phyloP scores from a whole-genome alignment of 306 rosid species.

The Vicia sativa region DNA sequence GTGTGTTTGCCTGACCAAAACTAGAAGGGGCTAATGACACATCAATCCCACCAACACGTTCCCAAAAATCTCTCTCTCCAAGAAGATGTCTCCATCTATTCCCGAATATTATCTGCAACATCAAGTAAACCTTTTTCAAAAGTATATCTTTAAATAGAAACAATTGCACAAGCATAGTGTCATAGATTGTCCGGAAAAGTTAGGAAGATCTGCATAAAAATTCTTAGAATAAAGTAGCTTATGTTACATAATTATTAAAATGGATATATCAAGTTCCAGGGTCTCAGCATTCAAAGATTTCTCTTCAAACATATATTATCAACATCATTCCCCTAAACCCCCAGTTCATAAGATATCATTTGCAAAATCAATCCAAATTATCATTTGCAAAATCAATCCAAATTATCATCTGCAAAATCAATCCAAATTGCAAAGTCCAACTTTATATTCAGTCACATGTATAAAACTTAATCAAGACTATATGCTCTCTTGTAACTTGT shows the following conservation, averaged over 20 bases:
- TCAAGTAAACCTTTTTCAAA: slow-evolving; percentile 40
- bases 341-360: slow-evolving; percentile 19
- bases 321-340: slow-evolving; percentile 22
- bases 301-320: slow-evolving; percentile 24
- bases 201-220: slow-evolving; percentile 7
- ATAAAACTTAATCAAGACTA: slow-evolving; percentile 20
- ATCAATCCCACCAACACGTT: slow-evolving; percentile 91
- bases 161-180: slow-evolving; percentile 12
- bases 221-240: slow-evolving; percentile 26
- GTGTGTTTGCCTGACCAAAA: slow-evolving; percentile 98
- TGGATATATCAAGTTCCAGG: slow-evolving; percentile 26
- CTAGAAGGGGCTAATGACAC: slow-evolving; percentile 89
- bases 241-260: slow-evolving; percentile 5
- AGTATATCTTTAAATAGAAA: slow-evolving; percentile 16
- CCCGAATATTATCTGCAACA: slow-evolving; percentile 87
- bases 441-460: slow-evolving; percentile 20
- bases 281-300: slow-evolving; percentile 25
- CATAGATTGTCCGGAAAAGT: slow-evolving; percentile 18
- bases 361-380: slow-evolving; percentile 14
- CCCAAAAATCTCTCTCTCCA: slow-evolving; percentile 96
- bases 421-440: slow-evolving; percentile 24
- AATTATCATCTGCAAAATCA: neutral
- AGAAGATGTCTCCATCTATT: slow-evolving; percentile 95
- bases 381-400: slow-evolving; percentile 20
- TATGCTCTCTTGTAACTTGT: neutral